Base-by-base conservation (phyloP, 1,284 basidiomycete species). In the Mycocalia duriaeana region DNA sequence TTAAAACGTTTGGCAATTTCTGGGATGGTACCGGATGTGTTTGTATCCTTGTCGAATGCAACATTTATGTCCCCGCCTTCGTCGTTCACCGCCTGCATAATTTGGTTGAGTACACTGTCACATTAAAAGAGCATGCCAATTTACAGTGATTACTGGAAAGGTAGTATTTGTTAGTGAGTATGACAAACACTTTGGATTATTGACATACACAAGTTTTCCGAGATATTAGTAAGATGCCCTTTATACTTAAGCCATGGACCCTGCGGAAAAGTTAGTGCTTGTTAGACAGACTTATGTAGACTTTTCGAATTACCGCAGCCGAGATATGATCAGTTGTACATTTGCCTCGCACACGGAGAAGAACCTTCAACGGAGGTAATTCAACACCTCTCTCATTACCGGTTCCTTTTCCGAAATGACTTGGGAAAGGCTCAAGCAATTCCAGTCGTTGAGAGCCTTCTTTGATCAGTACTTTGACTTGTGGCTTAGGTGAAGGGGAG, bases 231-330 rank as follows among this genome's bases (percentile, higher is more conserved):
- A 36, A 99, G 73, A 69, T 99, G 94, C 0, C 94, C 90, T 64
- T 93, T 99, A 75, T 96, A 99, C 74, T 98, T 98, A 55, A 99
- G 72, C 96, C 96, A 99, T 34, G 92, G 89, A 2, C 94, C 94
- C 87, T 89, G n/a, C n/a, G n/a, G n/a, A n/a, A n/a, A n/a, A n/a
- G n/a, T n/a, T n/a, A n/a, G n/a, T n/a, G n/a, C n/a, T n/a, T n/a
- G n/a, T n/a, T n/a, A n/a, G n/a, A n/a, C n/a, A n/a, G n/a, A n/a
- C n/a, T n/a, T n/a, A n/a, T n/a, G n/a, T n/a, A n/a, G n/a, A n/a
- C n/a, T n/a, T n/a, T n/a, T n/a, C n/a, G n/a, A n/a, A n/a, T n/a
- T n/a, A n/a, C n/a, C n/a, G n/a, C n/a, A n/a, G n/a, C n/a, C 53
- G 87, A 91, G 67, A 96, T 91, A 67, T 91, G 87, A 64, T 92